Evolutionary conservation across 805 yeast species (phyloP).

Genomic region (Ogataea neopini): DNA sequence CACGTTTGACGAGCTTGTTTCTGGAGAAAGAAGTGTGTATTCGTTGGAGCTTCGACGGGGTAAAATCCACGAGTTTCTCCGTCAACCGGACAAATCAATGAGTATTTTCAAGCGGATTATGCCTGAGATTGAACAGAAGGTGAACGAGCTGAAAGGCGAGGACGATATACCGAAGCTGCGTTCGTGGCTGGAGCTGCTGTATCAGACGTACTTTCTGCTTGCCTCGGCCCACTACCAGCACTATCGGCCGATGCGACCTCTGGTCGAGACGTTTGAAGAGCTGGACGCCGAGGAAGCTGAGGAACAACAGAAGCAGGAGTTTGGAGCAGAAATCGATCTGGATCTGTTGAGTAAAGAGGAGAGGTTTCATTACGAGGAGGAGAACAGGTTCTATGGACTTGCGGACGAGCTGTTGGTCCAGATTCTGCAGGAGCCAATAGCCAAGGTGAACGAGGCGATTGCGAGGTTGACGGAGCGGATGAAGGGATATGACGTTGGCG

Average conservation of each 20-base stretch:
- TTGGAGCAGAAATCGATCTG: slow-evolving; percentile 22
- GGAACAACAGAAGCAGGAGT: slow-evolving; percentile 8
- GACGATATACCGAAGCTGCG: slow-evolving; percentile 37
- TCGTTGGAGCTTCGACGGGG: slow-evolving; percentile 59
- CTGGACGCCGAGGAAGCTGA: slow-evolving; percentile 30
- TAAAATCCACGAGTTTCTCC: slow-evolving; percentile 60
- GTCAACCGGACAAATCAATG: slow-evolving; percentile 54
- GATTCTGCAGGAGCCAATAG: slow-evolving; percentile 46
- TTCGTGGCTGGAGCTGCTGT: slow-evolving; percentile 60
- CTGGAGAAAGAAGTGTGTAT: slow-evolving; percentile 49
- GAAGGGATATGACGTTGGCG: not conserved
- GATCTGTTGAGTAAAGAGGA: slow-evolving; percentile 25
- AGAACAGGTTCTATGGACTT: slow-evolving; percentile 51
- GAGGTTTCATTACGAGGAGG: slow-evolving; percentile 43
- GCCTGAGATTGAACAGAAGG: slow-evolving; percentile 31
- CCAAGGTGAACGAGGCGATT: slow-evolving; percentile 36
- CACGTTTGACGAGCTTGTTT: slow-evolving; percentile 50
- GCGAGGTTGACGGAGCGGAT: slow-evolving; percentile 27
- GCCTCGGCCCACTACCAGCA: slow-evolving; percentile 73
- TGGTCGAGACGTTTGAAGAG: slow-evolving; percentile 26
- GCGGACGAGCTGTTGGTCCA: slow-evolving; percentile 65
- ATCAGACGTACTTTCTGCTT: slow-evolving; percentile 74
- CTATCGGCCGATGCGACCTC: slow-evolving; percentile 38
- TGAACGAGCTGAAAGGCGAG: slow-evolving; percentile 17
- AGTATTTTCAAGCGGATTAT: slow-evolving; percentile 44